Conservation (phyloP, 345 rosid species). For the Ailanthus altissimus region DNA sequence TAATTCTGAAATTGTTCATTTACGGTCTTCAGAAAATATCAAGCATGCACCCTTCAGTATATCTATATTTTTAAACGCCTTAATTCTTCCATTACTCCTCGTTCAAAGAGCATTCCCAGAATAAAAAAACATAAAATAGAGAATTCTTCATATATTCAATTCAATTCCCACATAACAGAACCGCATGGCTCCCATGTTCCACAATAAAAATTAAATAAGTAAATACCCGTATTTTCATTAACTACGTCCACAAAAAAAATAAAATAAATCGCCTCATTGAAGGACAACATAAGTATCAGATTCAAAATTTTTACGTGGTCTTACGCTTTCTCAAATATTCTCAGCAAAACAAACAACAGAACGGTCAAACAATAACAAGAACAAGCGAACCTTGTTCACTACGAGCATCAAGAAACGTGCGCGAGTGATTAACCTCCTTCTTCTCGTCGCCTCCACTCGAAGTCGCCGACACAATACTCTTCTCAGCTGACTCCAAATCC, state of each 20-base stretch:
- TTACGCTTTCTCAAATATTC: background rate
- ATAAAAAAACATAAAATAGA: background rate
- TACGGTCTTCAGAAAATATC: background rate
- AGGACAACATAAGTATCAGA: background rate
- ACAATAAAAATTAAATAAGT: background rate
- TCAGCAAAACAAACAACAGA: background rate
- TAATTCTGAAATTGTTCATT: background rate
- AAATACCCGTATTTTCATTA: background rate
- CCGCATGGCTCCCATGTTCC: background rate
- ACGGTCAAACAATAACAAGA: background rate
- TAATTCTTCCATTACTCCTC: background rate
- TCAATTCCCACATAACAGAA: background rate
- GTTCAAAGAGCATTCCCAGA: no score
- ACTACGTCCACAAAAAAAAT: no score
- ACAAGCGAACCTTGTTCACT: conserved; percentile 63
- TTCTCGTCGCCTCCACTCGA: conserved; percentile 5
- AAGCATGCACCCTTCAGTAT: background rate
- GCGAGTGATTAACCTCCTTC: conserved; percentile 47
- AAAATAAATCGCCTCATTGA: background rate
- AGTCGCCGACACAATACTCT: conserved; percentile 15
- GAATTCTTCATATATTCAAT: background rate
- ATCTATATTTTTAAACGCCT: background rate
- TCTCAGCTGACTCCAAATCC: conserved; percentile 47
- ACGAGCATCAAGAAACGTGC: conserved; percentile 69
- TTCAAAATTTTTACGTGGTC: background rate